phyloP scores from a whole-genome alignment of 139 green algal species.

The Zygnema cylindricum region DNA sequence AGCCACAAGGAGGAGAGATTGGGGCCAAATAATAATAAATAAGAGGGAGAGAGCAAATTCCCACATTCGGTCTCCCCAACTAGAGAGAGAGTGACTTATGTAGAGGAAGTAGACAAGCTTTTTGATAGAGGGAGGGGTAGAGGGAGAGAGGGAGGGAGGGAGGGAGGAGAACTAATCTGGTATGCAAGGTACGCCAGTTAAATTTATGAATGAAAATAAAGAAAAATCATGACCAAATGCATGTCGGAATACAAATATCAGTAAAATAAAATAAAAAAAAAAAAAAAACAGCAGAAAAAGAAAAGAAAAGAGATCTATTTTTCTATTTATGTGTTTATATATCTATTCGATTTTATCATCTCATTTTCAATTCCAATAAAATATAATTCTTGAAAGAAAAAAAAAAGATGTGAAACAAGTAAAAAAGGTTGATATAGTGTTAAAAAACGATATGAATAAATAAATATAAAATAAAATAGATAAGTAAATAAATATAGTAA shows the following conservation, averaged over 20 bases:
- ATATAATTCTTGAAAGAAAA: not conserved
- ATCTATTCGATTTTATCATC: not conserved
- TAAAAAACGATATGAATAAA: not conserved
- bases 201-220: not conserved
- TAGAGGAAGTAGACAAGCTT: conserved; percentile 2
- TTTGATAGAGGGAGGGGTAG: not conserved
- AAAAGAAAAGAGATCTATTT: not conserved
- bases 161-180: not conserved
- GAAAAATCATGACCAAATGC: too few relatives aligned
- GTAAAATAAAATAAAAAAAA: not conserved
- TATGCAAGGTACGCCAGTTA: not conserved
- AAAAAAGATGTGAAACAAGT: not conserved
- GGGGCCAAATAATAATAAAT: conserved; percentile 18
- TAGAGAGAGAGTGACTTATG: conserved; percentile 7
- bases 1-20: conserved; percentile 34
- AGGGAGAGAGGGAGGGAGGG: not conserved
- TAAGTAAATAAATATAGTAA: not conserved
- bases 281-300: not conserved
- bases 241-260: too few relatives aligned
- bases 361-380: not conserved
- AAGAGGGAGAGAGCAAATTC: conserved; percentile 49
- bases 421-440: not conserved
- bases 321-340: not conserved
- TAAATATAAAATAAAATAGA: not conserved
- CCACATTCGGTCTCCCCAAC: conserved; percentile 42